phyloP scores from a whole-genome alignment of 352 stramenopile genomes.

The Blastocystis sp. region DNA sequence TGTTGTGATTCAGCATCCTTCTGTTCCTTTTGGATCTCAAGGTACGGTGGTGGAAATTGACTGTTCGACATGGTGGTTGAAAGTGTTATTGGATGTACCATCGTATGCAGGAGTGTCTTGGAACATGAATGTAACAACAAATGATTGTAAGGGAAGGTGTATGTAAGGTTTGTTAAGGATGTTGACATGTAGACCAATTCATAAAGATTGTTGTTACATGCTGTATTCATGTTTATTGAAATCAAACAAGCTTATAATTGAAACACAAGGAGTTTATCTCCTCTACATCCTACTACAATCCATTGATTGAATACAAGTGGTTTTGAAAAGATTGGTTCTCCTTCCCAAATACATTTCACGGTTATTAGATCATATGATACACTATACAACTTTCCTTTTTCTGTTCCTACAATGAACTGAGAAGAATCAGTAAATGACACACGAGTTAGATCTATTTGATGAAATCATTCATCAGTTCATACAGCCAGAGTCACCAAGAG shows the following conservation, averaged over 20 bases:
- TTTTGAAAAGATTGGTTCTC: background rate
- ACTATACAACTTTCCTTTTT: background rate
- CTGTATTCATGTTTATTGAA: background rate
- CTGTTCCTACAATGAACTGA: background rate
- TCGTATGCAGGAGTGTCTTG: background rate
- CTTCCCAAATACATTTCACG: background rate
- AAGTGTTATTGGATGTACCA: constrained; percentile 15
- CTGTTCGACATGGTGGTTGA: background rate
- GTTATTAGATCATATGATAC: background rate
- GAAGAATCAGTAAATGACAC: too few species aligned
- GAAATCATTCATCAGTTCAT: background rate
- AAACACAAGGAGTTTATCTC: constrained; percentile 4
- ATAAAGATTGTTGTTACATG: background rate
- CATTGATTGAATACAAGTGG: background rate
- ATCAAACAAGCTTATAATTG: background rate
- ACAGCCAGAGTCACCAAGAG: background rate
- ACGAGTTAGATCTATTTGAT: background rate
- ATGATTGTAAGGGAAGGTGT: background rate
- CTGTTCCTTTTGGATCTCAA: constrained; percentile 22
- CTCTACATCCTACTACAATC: background rate
- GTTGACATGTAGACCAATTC: background rate
- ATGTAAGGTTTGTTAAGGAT: background rate
- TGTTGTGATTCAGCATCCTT: constrained; percentile 19
- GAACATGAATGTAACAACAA: too few species aligned
- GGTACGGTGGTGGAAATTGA: background rate